Evolutionary conservation across 805 yeast species (phyloP).

Genomic region (Yarrowia sp.): DNA sequence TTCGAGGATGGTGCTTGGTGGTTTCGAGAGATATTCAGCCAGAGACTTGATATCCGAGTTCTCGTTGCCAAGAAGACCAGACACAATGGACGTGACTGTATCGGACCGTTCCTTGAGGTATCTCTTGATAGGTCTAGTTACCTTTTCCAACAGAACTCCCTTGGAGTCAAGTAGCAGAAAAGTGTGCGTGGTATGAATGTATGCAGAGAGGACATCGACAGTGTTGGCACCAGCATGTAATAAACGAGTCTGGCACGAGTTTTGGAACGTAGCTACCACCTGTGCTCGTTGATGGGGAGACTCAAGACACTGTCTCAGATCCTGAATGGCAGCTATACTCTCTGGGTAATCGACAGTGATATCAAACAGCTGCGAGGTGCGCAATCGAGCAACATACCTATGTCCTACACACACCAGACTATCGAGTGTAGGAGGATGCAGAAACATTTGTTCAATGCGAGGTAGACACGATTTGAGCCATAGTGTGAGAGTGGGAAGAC

Average conservation of each 20-base stretch:
- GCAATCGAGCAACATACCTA: constrained; percentile 45
- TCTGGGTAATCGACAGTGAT: constrained; percentile 63
- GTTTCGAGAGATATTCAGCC: constrained; percentile 57
- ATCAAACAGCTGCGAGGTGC: constrained; percentile 66
- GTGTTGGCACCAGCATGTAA: constrained; percentile 87
- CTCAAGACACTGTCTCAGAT: constrained; percentile 61
- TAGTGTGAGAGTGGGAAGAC: neutral
- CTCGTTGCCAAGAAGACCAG: constrained; percentile 65
- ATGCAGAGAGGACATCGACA: constrained; percentile 68
- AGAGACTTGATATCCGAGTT: constrained; percentile 58
- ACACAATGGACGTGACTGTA: constrained; percentile 70
- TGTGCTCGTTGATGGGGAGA: constrained; percentile 58
- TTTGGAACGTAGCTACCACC: constrained; percentile 60
- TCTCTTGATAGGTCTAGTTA: constrained; percentile 74
- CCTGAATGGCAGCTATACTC: constrained; percentile 61
- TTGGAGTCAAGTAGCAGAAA: constrained; percentile 83
- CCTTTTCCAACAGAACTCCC: constrained; percentile 81
- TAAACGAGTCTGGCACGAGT: constrained; percentile 55
- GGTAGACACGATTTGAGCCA: constrained; percentile 25
- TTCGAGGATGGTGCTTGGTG: constrained; percentile 40
- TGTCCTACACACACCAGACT: constrained; percentile 13
- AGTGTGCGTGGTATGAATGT: constrained; percentile 72
- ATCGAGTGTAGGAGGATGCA: constrained; percentile 23
- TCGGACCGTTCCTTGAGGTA: constrained; percentile 78
- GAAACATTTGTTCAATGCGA: constrained; percentile 26